Percentiles rank a stretch among this genome's conserved stretches.
These are phyloP conservation scores for Coniochaeta sp. DNA, from an alignment of 2,329 filamentous ascomycete species.

Conservation along the genomic window DNA sequence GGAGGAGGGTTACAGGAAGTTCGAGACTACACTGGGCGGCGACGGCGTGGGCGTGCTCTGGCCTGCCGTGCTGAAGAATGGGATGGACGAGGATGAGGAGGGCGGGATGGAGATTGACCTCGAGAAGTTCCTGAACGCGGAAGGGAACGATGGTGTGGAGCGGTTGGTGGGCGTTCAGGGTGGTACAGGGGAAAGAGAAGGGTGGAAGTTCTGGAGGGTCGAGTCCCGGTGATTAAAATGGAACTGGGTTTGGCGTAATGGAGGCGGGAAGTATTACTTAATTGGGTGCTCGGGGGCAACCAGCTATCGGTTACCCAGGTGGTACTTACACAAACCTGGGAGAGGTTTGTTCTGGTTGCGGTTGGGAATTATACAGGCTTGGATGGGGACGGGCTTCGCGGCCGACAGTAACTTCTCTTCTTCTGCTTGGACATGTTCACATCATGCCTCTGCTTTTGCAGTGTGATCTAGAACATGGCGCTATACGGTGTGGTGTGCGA, in stretches of 20 bases:
- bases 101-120: constrained; percentile 90
- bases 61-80: constrained; percentile 85
- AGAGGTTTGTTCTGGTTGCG: too few relatives aligned
- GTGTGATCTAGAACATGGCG: too few relatives aligned
- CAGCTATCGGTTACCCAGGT: too few relatives aligned
- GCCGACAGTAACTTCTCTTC: too few relatives aligned
- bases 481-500: too few relatives aligned
- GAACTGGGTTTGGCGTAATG: not conserved
- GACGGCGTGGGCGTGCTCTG: constrained; percentile 92
- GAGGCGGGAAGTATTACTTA: not conserved
- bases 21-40: constrained; percentile 83
- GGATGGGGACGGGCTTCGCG: too few relatives aligned
- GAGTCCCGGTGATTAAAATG: constrained; percentile 23
- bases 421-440: too few relatives aligned
- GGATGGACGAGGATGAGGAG: constrained; percentile 66
- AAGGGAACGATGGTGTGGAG: constrained; percentile 81
- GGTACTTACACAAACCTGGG: too few relatives aligned
- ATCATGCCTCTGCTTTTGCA: too few relatives aligned
- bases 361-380: too few relatives aligned
- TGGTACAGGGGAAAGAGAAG: constrained; percentile 60
- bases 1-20: constrained; percentile 71
- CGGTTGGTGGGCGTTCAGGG: constrained; percentile 74
- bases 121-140: constrained; percentile 73
- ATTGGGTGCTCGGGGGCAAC: not conserved
- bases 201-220: constrained; percentile 82